Base-by-base conservation (phyloP, 2,329 filamentous ascomycete species). In the Dactylellina leptospora region DNA sequence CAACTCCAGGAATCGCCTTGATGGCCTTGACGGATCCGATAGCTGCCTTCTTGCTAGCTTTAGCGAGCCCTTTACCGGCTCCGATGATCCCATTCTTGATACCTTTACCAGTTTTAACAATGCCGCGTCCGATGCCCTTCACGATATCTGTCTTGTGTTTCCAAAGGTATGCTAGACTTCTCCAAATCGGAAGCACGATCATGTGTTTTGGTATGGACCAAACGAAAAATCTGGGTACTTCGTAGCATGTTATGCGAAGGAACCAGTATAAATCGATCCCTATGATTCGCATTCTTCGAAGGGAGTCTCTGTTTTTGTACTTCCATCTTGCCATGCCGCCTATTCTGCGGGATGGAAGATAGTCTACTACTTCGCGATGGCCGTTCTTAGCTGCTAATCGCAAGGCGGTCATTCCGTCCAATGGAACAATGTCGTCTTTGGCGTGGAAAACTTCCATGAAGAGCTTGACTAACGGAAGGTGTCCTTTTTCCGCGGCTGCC, bases 381-480 rank as follows among this genome's bases (percentile, higher is more conserved):
- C 62, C 62, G 16, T 68, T 61, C n/a, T 44, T 51, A 9, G 69
- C 69, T 4, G 69, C 69, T 18, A 73, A 30, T 9, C 69, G 61
- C 16, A 73, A 40, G 3, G 69, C 60, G 2, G 55, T 66, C 69
- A 73, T 73, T 18, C 69, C 68, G 47, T 73, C 69, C 10, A 55
- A 50, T n/a, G 69, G 61, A 9, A 73, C 48, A 18, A 73, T 66
- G 11, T 68, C 62, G 20, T 73, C 69, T 50, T 30, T 73, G 33
- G 61, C 60, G 8, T 73, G 69, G 30, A 56, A 73, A 25, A 73
- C 69, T 22, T 73, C 69, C 9, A 73, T 5, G 20, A 73, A 68
- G 22, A 73, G 69, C 33, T 68, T 73, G 22, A 73, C 69, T 3
- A 73, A 38, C 16, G 69, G 69, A 20, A 73, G 25, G n/a, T 73